Base-by-base conservation (phyloP, 78 protist species). In the Dictyostelium firmibasis region DNA sequence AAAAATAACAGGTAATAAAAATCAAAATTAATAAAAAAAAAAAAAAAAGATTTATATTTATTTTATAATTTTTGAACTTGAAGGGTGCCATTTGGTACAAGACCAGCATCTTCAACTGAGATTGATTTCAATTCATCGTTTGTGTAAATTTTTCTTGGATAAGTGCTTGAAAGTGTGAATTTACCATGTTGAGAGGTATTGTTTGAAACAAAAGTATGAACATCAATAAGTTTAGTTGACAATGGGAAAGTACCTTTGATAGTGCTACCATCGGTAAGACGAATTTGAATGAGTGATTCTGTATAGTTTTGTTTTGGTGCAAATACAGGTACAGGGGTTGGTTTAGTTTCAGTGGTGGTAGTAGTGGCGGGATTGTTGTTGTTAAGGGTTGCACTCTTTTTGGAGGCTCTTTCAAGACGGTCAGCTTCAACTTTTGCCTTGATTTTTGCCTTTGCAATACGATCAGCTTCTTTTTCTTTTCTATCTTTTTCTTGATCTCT, bases 401-500 rank as follows among this genome's bases (percentile, higher is more conserved):
- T 77, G 0, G 91, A 87, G 0, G 27, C 27, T 81, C 97, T 81
- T 50, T 94, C 92, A 10, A 82, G 44, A 72, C 82, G 91, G 20
- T 95, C 97, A 38, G 86, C 91, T 57, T 83, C 97, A 43, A 95
- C 84, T 53, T 95, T 84, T 13, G 72, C 86, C 10, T 57, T 60
- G 38, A 95, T 85, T 29, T 75, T 70, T 20, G 72, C 91, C 31
- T 88, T 86, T 43, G 97, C 97, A 50, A 57, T 60, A 14, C 60
- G 31, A 11, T 85, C 96, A 6, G 83, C 95, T 38, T 96, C 97
- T 27, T 77, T 85, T 62, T 96, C 96, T 77, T 76, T 81, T 78
- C 74, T 96, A 81, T 35, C 50, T 86, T 86, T 83, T 70, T 91
- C 97, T 31, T 38, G 33, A 25, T 86, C 87, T 25, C 95, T 47